phyloP scores from a whole-genome alignment of 2,329 filamentous ascomycete genomes.

The Colletotrichum truncatum region DNA sequence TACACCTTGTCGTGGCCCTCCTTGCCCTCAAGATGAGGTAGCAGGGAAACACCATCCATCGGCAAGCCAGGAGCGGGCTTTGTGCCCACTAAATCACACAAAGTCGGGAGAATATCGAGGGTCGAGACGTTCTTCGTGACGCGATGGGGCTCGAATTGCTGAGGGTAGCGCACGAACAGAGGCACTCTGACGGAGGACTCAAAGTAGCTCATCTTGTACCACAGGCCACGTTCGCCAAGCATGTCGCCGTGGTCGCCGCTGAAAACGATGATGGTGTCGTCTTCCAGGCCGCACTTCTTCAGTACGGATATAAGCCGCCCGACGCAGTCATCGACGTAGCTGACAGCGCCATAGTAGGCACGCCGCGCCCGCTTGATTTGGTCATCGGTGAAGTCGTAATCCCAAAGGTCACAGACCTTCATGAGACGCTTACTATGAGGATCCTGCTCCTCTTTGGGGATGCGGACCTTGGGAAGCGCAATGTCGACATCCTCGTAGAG shows the following conservation, averaged over 20 bases:
- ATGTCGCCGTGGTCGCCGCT: slow-evolving; percentile 96
- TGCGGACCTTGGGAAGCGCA: slow-evolving; percentile 78
- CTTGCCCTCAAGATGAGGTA: slow-evolving; percentile 77
- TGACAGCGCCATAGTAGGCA: slow-evolving; percentile 92
- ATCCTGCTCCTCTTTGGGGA: slow-evolving; percentile 85
- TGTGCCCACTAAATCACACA: slow-evolving; percentile 83
- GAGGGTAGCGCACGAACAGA: slow-evolving; percentile 83
- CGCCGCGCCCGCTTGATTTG: slow-evolving; percentile 86
- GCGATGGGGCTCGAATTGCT: slow-evolving; percentile 77
- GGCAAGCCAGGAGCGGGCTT: slow-evolving; percentile 77
- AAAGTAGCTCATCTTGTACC: slow-evolving; percentile 99
- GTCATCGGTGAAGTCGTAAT: slow-evolving; percentile 83
- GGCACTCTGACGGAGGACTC: slow-evolving; percentile 91
- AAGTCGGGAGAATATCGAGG: slow-evolving; percentile 87
- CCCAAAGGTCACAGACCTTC: slow-evolving; percentile 87
- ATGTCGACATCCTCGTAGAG: slow-evolving; percentile 91
- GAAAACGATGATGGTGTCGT: slow-evolving; percentile 92
- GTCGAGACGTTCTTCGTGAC: slow-evolving; percentile 89
- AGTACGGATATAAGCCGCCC: slow-evolving; percentile 82
- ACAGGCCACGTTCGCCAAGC: slow-evolving; percentile 90
- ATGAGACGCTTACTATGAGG: slow-evolving; percentile 87
- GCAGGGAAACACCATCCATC: slow-evolving; percentile 84
- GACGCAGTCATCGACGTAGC: slow-evolving; percentile 93
- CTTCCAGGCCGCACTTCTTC: slow-evolving; percentile 80
- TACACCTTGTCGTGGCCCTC: slow-evolving; percentile 87